Evolutionary conservation across 2,329 filamentous ascomycete species (phyloP), one percentile per base, ranked within the genome.

Genomic region (Parafenestella ontariensis): DNA sequence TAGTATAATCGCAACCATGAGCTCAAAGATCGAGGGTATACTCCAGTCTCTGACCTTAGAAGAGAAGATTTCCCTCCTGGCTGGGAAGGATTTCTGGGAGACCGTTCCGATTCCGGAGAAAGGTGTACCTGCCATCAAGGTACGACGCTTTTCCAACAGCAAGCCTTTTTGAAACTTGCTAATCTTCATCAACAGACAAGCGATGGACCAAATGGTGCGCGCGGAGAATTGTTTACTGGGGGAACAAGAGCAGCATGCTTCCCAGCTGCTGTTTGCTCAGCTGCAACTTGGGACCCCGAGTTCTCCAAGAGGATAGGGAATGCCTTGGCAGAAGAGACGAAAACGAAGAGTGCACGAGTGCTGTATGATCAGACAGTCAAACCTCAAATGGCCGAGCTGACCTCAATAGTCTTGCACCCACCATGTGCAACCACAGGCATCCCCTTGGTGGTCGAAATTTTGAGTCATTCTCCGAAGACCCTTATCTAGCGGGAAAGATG

Each of bases 361-460:
- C 80, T 93, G 70, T 73, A 65, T 6, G 69, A 56, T 17, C 13
- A 26, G n/a, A 23, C 10, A 26, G 23, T 8, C 15, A 15, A 42
- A n/a, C 3, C 24, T 5, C 4, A 5, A 42, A 24, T 6, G 3
- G 28, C 9, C 11, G 7, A 23, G 29, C 56, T 58, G 20, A 62
- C 8, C 44, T 28, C 23, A n/a, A 3, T 13, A 74, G 71, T 7
- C 82, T 94, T 2, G 90, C 88, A 0, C 90, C 89, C 0, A 92
- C 90, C 0, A 88, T 92, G 52, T 92, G 90, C 75, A 88, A 91
- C 78, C 91, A 95, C 65, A 85, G 91, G 13, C 89, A 90, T 51
- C 91, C 91, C 0, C 81, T 95, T 0, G 90, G 90, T 4, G 91
- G 91, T 7, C 84, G 91, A 53, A 92, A 92, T 56, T 95, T 94